A percentile compares a stretch with the other conserved stretches of the same genome.
phyloP scores from a whole-genome alignment of 2,329 filamentous ascomycete species.

The Nemania sp. region DNA sequence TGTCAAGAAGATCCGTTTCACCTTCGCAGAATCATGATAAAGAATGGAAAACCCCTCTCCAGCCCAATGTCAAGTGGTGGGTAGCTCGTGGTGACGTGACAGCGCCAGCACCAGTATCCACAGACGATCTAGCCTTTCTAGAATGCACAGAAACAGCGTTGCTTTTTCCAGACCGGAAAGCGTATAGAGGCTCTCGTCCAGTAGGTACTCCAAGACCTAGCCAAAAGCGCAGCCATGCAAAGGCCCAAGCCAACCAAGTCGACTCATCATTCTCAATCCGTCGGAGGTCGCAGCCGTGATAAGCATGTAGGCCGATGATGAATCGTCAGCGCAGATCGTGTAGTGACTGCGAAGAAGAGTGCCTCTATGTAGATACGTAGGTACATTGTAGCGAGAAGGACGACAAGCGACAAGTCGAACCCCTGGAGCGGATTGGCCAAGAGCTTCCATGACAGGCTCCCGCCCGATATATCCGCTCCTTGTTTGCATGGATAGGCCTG shows the following conservation, averaged over 20 bases:
- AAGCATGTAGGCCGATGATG: conserved; percentile 23
- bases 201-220: conserved; percentile 10
- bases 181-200: conserved; percentile 17
- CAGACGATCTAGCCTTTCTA: conserved; percentile 25
- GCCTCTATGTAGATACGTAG: no score
- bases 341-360: neutral
- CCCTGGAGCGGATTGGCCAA: conserved; percentile 30
- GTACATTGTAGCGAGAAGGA: conserved; percentile 9
- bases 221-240: conserved; percentile 19
- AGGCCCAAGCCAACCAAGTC: conserved; percentile 21
- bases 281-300: conserved; percentile 35
- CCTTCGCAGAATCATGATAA: neutral
- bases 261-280: conserved; percentile 29
- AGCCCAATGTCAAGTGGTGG: conserved; percentile 9
- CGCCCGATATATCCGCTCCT: conserved; percentile 17
- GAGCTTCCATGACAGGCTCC: conserved; percentile 10
- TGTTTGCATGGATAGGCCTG: conserved; percentile 33
- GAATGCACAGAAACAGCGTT: conserved; percentile 21
- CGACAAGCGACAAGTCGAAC: conserved; percentile 28
- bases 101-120: neutral
- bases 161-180: conserved; percentile 39
- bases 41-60: conserved; percentile 4
- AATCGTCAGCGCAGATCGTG: conserved; percentile 29
- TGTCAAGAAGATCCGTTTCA: no score
- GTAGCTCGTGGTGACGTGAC: conserved; percentile 24